These are phyloP conservation scores for Jacaranda copaia DNA, from an alignment of 257 asterid genomes.

Conservation along the genomic window DNA sequence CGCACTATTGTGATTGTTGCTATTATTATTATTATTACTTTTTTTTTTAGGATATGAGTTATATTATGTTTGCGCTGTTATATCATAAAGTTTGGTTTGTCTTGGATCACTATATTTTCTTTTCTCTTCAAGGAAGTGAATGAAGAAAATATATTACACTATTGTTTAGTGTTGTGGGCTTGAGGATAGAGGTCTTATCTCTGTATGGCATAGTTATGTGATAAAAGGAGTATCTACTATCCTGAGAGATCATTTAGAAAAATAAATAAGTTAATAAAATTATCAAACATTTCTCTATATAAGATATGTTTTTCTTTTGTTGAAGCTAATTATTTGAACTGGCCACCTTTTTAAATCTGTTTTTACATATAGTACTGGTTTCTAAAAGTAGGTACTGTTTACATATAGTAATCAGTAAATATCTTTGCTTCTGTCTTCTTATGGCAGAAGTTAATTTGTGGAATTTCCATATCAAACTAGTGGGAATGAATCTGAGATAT, in stretches of 20 bases:
- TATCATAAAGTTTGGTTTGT: conserved; percentile 19
- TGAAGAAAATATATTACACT: background rate
- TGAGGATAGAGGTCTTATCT: conserved; percentile 2
- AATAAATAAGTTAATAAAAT: background rate
- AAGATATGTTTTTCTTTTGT: background rate
- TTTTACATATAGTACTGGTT: too few species aligned
- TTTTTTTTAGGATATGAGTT: background rate
- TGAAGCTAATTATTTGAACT: background rate
- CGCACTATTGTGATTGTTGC: background rate
- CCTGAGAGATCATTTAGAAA: background rate
- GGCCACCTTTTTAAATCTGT: background rate
- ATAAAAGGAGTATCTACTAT: background rate
- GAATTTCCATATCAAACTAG: conserved; percentile 13
- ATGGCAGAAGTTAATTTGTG: conserved; percentile 5
- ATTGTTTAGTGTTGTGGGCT: conserved; percentile 3
- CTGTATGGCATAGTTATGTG: conserved; percentile 2
- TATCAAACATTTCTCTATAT: background rate
- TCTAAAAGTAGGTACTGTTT: conserved; percentile 3
- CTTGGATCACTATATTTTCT: background rate
- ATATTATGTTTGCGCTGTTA: conserved; percentile 2
- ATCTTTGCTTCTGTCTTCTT: conserved; percentile 19
- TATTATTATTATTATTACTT: background rate
- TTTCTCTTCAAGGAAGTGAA: conserved; percentile 17
- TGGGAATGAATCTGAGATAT: conserved; percentile 11
- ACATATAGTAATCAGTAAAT: background rate